Evolutionary conservation across 2,329 filamentous ascomycete genomes (phyloP).

Genomic region (Amylocarpus encephaloides): DNA sequence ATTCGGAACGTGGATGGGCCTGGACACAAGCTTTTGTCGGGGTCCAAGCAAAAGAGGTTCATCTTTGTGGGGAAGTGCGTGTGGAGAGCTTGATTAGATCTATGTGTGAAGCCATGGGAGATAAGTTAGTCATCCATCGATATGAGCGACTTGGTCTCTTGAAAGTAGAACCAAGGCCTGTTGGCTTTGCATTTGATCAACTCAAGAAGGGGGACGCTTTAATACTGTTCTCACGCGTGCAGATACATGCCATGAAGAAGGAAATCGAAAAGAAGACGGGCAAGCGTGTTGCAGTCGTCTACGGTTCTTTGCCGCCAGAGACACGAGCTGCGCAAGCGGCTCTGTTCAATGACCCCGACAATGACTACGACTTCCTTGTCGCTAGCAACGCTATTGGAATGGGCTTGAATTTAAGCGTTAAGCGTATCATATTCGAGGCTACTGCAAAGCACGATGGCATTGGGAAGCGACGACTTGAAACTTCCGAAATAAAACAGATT

Average conservation of each 20-base stretch:
- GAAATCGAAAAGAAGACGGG: slow-evolving; percentile 72
- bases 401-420: slow-evolving; percentile 90
- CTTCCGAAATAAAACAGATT: slow-evolving; percentile 89
- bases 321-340: slow-evolving; percentile 85
- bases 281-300: slow-evolving; percentile 82
- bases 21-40: slow-evolving; percentile 92
- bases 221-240: slow-evolving; percentile 77
- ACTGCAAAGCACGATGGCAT: slow-evolving; percentile 64
- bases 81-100: slow-evolving; percentile 72
- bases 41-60: slow-evolving; percentile 78
- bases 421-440: slow-evolving; percentile 81
- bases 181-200: slow-evolving; percentile 56
- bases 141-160: slow-evolving; percentile 82
- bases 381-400: slow-evolving; percentile 96
- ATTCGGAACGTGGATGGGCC: slow-evolving; percentile 75
- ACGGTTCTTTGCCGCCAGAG: slow-evolving; percentile 86
- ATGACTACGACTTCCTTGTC: slow-evolving; percentile 90
- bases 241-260: slow-evolving; percentile 72
- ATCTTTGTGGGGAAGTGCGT: slow-evolving; percentile 86
- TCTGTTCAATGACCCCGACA: slow-evolving; percentile 90
- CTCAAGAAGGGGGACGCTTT: slow-evolving; percentile 87
- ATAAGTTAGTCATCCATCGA: slow-evolving; percentile 71
- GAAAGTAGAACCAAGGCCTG: slow-evolving; percentile 54
- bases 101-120: slow-evolving; percentile 72
- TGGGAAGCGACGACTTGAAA: slow-evolving; percentile 50